Percentiles rank a stretch among this genome's conserved stretches.
Evolutionary conservation across 169 alveolate genomes (phyloP).

Genomic region (Cyclospora cayetanensis): DNA sequence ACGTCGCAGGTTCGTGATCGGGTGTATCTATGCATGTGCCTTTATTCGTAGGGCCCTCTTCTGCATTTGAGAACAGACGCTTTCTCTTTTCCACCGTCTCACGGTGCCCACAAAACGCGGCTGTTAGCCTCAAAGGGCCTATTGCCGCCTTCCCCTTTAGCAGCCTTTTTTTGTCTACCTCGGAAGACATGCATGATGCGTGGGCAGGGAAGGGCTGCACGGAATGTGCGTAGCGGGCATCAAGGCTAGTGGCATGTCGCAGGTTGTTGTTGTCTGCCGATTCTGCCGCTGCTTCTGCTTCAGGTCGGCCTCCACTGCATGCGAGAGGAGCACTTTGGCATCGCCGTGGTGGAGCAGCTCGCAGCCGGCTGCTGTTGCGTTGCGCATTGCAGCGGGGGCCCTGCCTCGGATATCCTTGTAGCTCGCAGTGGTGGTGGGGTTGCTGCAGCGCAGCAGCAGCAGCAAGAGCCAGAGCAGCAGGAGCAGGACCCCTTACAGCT

Average conservation of each 20-base stretch:
- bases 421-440: conserved; percentile 25
- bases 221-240: too few species aligned
- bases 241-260: too few species aligned
- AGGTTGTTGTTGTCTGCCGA: not conserved
- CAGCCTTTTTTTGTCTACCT: not conserved
- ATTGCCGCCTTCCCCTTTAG: not conserved
- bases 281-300: conserved; percentile 3
- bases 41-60: too few species aligned
- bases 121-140: too few species aligned
- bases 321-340: conserved; percentile 63
- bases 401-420: conserved; percentile 12
- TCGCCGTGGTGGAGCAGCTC: conserved; percentile 36
- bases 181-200: too few species aligned
- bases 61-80: too few species aligned
- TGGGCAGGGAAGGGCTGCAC: too few species aligned
- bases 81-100: too few species aligned
- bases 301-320: conserved; percentile 53
- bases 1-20: not conserved
- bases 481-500: not conserved
- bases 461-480: not conserved
- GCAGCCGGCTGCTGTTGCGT: conserved; percentile 56
- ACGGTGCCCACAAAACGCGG: too few species aligned
- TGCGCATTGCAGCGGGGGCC: conserved; percentile 62
- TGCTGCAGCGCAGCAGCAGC: conserved; percentile 15
- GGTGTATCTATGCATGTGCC: too few species aligned